These are phyloP conservation scores for Maudiozyma humilis DNA, from an alignment of 1,139 yeast species.

Conservation along the genomic window DNA sequence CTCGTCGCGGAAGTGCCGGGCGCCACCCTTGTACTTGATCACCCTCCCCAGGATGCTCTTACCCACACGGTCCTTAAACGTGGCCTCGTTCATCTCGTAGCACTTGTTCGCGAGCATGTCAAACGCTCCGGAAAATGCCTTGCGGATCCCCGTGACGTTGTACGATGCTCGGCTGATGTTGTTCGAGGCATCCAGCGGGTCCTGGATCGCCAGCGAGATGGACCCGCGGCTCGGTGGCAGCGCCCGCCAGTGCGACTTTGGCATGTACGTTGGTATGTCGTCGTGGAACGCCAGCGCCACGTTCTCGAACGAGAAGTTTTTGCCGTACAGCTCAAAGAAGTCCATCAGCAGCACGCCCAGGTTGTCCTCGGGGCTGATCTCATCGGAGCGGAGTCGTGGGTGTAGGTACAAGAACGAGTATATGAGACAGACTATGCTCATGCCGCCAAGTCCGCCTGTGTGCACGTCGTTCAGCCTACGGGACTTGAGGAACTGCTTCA, in stretches of 20 bases:
- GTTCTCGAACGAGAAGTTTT: constrained; percentile 78
- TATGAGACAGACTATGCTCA: constrained; percentile 79
- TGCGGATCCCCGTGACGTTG: constrained; percentile 70
- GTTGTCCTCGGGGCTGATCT: constrained; percentile 63
- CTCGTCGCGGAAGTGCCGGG: constrained; percentile 74
- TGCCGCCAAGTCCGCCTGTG: constrained; percentile 94
- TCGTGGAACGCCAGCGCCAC: constrained; percentile 54
- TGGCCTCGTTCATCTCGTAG: constrained; percentile 46
- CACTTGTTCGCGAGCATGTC: constrained; percentile 70
- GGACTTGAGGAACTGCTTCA: constrained; percentile 79
- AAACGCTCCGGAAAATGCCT: constrained; percentile 88
- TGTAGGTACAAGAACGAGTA: constrained; percentile 75
- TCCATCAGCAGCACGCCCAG: constrained; percentile 84
- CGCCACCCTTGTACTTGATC: constrained; percentile 65
- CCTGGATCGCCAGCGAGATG: constrained; percentile 74
- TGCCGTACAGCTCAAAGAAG: constrained; percentile 91
- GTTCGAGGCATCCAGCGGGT: constrained; percentile 76
- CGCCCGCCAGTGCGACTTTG: constrained; percentile 47
- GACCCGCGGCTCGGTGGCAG: constrained; percentile 44
- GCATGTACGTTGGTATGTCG: constrained; percentile 48
- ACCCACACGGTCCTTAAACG: constrained; percentile 62
- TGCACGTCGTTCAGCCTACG: constrained; percentile 85
- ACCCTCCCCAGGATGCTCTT: constrained; percentile 75
- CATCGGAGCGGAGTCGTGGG: constrained; percentile 63
- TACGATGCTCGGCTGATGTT: constrained; percentile 83